Conservation (phyloP, 106 monocot genomes). For the Allium cepa region DNA sequence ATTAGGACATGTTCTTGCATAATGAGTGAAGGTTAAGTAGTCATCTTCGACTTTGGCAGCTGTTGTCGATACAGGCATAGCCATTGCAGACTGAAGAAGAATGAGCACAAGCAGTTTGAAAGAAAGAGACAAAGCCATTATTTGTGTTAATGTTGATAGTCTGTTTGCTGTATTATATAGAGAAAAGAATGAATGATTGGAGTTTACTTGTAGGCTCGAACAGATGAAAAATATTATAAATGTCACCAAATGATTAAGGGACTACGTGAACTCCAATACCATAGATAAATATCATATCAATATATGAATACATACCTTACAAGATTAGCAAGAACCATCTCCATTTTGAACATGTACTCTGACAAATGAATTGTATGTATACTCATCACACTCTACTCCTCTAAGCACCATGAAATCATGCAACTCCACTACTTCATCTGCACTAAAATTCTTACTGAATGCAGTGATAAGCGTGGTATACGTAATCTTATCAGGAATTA, state of each 20-base stretch:
- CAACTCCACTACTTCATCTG: slow-evolving; percentile 26
- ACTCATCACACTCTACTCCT: slow-evolving; percentile 25
- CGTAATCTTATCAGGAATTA: slow-evolving; percentile 28
- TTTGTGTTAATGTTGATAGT: too few species aligned
- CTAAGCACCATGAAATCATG: slow-evolving; percentile 32
- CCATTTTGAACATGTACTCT: not conserved
- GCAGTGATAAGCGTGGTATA: slow-evolving; percentile 24
- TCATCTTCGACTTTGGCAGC: slow-evolving; percentile 7
- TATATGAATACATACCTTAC: too few species aligned
- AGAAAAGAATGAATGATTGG: too few species aligned
- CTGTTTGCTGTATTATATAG: too few species aligned
- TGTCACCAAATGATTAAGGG: too few species aligned
- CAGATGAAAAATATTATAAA: too few species aligned
- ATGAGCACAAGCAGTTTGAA: slow-evolving; percentile 8
- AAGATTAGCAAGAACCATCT: too few species aligned
- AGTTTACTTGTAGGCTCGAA: too few species aligned
- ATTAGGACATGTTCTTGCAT: slow-evolving; percentile 43
- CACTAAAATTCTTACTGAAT: slow-evolving; percentile 13
- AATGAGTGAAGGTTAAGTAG: slow-evolving; percentile 31
- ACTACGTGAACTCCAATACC: too few species aligned
- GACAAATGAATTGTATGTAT: slow-evolving; percentile 14
- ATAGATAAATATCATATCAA: too few species aligned
- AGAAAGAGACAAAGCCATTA: slow-evolving; percentile 12
- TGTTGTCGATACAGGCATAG: slow-evolving; percentile 3
- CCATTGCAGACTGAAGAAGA: slow-evolving; percentile 9